Conservation (phyloP, 2,329 filamentous ascomycete genomes). For the Alternaria panax region DNA sequence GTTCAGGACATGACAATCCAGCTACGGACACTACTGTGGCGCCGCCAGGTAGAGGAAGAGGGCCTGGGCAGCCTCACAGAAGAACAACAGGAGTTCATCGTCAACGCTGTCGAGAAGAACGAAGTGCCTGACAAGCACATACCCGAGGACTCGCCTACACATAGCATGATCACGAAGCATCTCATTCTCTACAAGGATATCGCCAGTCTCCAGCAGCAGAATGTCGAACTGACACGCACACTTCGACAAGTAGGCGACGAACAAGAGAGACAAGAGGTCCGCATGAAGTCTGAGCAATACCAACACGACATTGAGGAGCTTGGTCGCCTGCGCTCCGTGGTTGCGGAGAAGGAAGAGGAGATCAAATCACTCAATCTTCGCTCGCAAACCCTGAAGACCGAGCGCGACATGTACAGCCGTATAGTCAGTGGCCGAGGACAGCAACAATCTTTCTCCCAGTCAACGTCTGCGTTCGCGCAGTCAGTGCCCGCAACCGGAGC, state of each 20-base stretch:
- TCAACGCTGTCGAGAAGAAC: conserved; percentile 74
- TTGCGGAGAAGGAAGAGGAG: conserved; percentile 83
- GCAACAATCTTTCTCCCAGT: conserved; percentile 53
- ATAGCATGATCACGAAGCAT: conserved; percentile 86
- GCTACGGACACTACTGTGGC: conserved; percentile 88
- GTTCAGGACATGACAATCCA: conserved; percentile 89
- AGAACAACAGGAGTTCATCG: conserved; percentile 76
- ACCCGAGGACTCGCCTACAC: conserved; percentile 80
- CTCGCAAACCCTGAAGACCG: conserved; percentile 91
- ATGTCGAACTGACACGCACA: conserved; percentile 81
- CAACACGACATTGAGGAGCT: conserved; percentile 71
- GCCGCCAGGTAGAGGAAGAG: conserved; percentile 81
- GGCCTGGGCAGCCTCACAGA: conserved; percentile 74
- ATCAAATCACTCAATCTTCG: conserved; percentile 81
- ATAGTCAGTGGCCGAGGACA: conserved; percentile 82
- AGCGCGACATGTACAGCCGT: conserved; percentile 96
- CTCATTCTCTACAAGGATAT: conserved; percentile 90
- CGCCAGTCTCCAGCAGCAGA: conserved; percentile 84
- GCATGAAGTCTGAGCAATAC: conserved; percentile 63
- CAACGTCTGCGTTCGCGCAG: conserved; percentile 28
- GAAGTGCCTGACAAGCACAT: conserved; percentile 71
- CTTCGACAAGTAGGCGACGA: conserved; percentile 84
- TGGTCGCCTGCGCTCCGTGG: conserved; percentile 73
- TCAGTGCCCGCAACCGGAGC: conserved; percentile 24
- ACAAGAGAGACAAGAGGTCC: conserved; percentile 89